A percentile compares a stretch with the other conserved stretches of the same genome.
Conservation (phyloP, 352 stramenopile species). For the Achlya hypogyna region DNA sequence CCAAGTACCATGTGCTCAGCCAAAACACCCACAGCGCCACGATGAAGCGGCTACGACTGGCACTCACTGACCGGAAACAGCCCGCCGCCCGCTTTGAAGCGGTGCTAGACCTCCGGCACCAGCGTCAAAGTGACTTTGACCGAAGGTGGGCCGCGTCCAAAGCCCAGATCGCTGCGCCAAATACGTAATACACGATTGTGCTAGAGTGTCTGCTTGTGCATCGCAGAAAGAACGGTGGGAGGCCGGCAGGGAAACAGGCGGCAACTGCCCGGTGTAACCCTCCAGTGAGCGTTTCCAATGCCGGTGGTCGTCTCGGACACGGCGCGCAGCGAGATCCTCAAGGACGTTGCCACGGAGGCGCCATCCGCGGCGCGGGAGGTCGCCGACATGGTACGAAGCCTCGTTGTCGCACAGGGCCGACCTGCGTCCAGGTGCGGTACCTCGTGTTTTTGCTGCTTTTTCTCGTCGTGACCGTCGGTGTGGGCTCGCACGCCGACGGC, state of each 20-base stretch:
- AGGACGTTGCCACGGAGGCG: not conserved
- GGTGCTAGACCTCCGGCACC: not conserved
- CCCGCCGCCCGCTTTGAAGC: not conserved
- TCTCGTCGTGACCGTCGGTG: conserved; percentile 10
- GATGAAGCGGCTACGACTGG: not conserved
- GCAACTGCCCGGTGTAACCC: too few species aligned
- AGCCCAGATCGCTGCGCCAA: too few species aligned
- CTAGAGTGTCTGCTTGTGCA: too few species aligned
- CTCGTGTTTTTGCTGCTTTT: conserved; percentile 15
- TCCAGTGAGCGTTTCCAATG: too few species aligned
- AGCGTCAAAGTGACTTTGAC: too few species aligned
- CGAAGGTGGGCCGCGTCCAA: too few species aligned
- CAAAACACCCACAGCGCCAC: not conserved
- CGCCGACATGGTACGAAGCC: conserved; percentile 9
- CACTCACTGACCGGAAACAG: not conserved
- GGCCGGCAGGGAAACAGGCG: too few species aligned
- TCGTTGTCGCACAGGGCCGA: not conserved
- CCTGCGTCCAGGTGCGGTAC: conserved; percentile 8
- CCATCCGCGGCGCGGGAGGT: not conserved
- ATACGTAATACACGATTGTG: too few species aligned
- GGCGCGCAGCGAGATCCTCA: too few species aligned
- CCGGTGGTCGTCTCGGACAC: too few species aligned
- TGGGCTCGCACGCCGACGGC: not conserved
- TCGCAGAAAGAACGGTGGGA: too few species aligned
- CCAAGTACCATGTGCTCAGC: not conserved